phyloP scores from a whole-genome alignment of 352 stramenopile species.

The Globisporangium iwayamae region DNA sequence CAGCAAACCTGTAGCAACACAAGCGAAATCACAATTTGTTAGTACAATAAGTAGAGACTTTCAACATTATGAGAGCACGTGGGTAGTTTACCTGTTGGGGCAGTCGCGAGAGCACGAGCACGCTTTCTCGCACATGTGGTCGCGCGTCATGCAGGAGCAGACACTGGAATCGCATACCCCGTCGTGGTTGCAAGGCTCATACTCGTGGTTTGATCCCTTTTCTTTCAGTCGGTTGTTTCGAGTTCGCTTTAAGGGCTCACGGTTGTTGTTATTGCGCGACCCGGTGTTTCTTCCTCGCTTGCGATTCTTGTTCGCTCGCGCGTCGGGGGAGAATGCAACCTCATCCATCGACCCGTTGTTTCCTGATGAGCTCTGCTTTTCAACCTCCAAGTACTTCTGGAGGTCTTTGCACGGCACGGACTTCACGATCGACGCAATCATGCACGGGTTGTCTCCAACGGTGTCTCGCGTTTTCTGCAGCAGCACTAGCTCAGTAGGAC shows the following conservation, averaged over 20 bases:
- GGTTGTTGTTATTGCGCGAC: constrained; percentile 42
- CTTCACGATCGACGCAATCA: constrained; percentile 56
- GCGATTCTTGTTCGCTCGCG: constrained; percentile 30
- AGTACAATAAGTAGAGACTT: background rate
- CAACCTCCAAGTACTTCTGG: constrained; percentile 40
- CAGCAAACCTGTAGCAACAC: constrained; percentile 32
- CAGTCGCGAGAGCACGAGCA: constrained; percentile 81
- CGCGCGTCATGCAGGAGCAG: constrained; percentile 74
- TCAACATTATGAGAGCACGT: background rate
- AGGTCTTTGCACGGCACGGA: constrained; percentile 59
- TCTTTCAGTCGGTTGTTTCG: constrained; percentile 65
- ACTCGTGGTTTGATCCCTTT: constrained; percentile 62
- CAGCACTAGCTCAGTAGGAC: constrained; percentile 43
- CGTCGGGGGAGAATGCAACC: constrained; percentile 37
- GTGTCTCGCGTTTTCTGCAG: constrained; percentile 51
- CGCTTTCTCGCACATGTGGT: constrained; percentile 80
- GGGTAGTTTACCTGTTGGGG: constrained; percentile 49
- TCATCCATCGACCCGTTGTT: constrained; percentile 3
- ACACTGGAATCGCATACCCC: constrained; percentile 43
- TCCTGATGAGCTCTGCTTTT: constrained; percentile 24
- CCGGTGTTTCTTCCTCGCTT: constrained; percentile 35
- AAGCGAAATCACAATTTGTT: background rate
- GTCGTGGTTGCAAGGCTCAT: constrained; percentile 78
- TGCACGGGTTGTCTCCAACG: constrained; percentile 62
- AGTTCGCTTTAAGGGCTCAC: constrained; percentile 57